phyloP scores from a whole-genome alignment of 306 rosid species.

The Macrotyloma uniflorum region DNA sequence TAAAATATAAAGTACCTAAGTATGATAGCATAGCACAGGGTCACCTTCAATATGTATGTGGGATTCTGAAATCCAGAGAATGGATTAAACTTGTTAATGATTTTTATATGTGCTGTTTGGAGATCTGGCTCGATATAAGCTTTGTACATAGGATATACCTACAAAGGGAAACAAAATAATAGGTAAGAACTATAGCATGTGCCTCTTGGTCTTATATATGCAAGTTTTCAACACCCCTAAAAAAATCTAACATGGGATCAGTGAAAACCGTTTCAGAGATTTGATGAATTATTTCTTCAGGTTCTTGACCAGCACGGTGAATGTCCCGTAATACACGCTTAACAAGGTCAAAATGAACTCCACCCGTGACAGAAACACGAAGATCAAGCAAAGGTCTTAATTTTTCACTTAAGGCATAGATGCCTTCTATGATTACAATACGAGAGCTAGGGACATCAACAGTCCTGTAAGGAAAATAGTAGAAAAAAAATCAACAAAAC shows the following conservation, averaged over 20 bases:
- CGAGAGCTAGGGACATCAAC: constrained; percentile 91
- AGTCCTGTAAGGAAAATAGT: constrained; percentile 60
- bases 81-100: constrained; percentile 92
- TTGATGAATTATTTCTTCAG: constrained; percentile 98
- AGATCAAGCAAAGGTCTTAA: constrained; percentile 92
- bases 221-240: constrained; percentile 26
- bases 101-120: constrained; percentile 92
- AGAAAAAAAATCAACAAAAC: constrained; percentile 26
- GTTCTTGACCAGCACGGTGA: constrained; percentile 97
- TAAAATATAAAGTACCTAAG: constrained; percentile 11
- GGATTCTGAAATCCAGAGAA: constrained; percentile 98
- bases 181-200: constrained; percentile 33
- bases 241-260: constrained; percentile 40
- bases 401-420: constrained; percentile 89
- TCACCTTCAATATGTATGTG: constrained; percentile 84
- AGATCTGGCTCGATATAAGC: constrained; percentile 99
- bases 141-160: constrained; percentile 99
- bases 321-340: constrained; percentile 97
- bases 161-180: constrained; percentile 32
- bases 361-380: constrained; percentile 96
- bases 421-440: constrained; percentile 88
- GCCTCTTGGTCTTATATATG: constrained; percentile 20
- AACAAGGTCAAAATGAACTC: constrained; percentile 97
- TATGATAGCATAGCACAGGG: constrained; percentile 17
- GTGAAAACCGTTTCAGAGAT: constrained; percentile 93